Conservation (phyloP, 2,329 filamentous ascomycete genomes). For the Leptoxyphium fumago region DNA sequence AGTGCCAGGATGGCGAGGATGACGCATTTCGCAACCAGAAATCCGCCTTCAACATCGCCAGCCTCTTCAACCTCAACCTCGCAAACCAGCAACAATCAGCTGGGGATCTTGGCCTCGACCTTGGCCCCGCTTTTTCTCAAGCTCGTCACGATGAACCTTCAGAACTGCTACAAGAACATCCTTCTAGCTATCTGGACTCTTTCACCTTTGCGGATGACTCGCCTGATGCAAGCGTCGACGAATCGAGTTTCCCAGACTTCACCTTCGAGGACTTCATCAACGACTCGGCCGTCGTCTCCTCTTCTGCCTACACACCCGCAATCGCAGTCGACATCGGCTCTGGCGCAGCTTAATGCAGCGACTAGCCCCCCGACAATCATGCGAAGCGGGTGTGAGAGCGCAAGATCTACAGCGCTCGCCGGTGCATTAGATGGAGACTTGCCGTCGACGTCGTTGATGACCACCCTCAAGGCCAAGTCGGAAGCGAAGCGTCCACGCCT, state of each 20-base stretch:
- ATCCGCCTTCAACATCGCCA: slow-evolving; percentile 6
- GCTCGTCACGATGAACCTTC: slow-evolving; percentile 18
- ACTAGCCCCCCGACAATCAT: slow-evolving; percentile 22
- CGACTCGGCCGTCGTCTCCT: slow-evolving; percentile 28
- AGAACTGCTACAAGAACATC: slow-evolving; percentile 18
- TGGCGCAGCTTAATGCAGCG: slow-evolving; percentile 32
- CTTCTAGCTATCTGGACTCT: slow-evolving; percentile 20
- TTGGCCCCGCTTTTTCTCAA: slow-evolving; percentile 12
- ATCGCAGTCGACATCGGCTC: slow-evolving; percentile 24
- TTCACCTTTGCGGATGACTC: slow-evolving; percentile 22
- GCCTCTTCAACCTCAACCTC: slow-evolving; percentile 2
- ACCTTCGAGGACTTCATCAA: slow-evolving; percentile 23
- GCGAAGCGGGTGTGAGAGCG: neutral
- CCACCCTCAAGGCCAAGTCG: neutral
- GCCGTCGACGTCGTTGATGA: neutral
- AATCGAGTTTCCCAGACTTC: slow-evolving; percentile 17
- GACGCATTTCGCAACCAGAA: slow-evolving; percentile 4
- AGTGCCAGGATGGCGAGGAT: slow-evolving; percentile 12
- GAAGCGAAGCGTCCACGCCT: neutral
- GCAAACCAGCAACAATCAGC: slow-evolving; percentile 5
- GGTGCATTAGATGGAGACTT: neutral
- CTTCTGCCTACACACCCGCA: slow-evolving; percentile 21
- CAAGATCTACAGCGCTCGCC: neutral
- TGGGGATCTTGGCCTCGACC: slow-evolving; percentile 7
- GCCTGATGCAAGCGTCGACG: slow-evolving; percentile 18